These are phyloP conservation scores for Salix koriyanagi DNA, from an alignment of 345 rosid genomes.

Conservation along the genomic window DNA sequence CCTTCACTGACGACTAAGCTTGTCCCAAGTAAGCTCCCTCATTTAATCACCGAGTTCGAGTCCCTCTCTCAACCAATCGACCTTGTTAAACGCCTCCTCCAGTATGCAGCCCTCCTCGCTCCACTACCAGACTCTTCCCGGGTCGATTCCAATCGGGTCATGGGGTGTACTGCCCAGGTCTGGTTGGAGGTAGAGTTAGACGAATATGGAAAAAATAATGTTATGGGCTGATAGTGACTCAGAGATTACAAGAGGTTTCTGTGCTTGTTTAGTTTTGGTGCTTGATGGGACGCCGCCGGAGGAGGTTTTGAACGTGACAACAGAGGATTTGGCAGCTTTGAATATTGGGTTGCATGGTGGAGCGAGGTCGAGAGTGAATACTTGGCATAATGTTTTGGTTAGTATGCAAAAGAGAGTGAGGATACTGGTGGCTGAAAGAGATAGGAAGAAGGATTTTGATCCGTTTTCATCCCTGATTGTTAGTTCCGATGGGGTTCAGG, in stretches of 20 bases:
- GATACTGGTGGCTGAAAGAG: constrained; percentile 49
- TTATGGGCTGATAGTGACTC: constrained; percentile 85
- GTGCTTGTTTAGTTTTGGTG: constrained; percentile 63
- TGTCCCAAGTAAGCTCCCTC: constrained; percentile 44
- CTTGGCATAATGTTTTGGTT: constrained; percentile 90
- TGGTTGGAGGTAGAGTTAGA: constrained; percentile 75
- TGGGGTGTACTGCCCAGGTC: constrained; percentile 93
- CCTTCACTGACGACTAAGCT: constrained; percentile 43
- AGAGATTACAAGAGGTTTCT: constrained; percentile 74
- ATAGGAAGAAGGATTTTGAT: constrained; percentile 55
- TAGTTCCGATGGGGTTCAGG: constrained; percentile 53
- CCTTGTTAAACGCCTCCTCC: constrained; percentile 69
- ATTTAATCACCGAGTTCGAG: constrained; percentile 57
- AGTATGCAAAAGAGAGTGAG: constrained; percentile 90
- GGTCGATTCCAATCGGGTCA: constrained; percentile 70
- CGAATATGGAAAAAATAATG: constrained; percentile 59
- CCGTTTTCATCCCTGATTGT: constrained; percentile 79
- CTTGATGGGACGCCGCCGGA: constrained; percentile 69
- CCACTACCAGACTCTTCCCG: constrained; percentile 53
- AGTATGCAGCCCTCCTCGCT: constrained; percentile 48
- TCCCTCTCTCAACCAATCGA: constrained; percentile 55
- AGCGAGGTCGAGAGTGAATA: constrained; percentile 75
- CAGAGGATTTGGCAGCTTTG: constrained; percentile 65
- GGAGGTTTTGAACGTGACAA: constrained; percentile 64
- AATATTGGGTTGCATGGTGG: constrained; percentile 56